phyloP scores from a whole-genome alignment of 2,329 filamentous ascomycete species.

The Scleromitrula shiraiana region DNA sequence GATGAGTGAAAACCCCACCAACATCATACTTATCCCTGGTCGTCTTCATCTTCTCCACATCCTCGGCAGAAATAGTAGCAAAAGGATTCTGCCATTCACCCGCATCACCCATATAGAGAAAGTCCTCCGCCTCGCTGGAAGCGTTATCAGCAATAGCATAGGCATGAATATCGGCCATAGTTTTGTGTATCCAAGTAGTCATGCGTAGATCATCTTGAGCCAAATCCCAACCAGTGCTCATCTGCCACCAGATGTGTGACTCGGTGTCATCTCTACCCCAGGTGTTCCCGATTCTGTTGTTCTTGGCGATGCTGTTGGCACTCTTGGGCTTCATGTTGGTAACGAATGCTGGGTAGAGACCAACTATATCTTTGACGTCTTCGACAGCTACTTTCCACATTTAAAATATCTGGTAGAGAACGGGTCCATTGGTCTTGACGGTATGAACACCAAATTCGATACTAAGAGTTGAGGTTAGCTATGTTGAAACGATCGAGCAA shows the following conservation, averaged over 20 bases:
- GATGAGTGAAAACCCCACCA: constrained; percentile 20
- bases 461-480: not conserved
- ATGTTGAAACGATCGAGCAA: not conserved
- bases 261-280: constrained; percentile 31
- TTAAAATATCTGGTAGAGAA: constrained; percentile 29
- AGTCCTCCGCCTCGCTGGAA: not conserved
- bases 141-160: constrained; percentile 23
- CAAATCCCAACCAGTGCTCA: constrained; percentile 32
- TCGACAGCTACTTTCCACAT: constrained; percentile 31
- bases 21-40: constrained; percentile 25
- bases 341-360: constrained; percentile 33
- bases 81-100: constrained; percentile 21
- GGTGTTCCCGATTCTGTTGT: constrained; percentile 33
- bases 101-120: constrained; percentile 21
- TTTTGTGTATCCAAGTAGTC: constrained; percentile 27
- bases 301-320: constrained; percentile 27
- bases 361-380: constrained; percentile 30
- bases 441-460: constrained; percentile 31
- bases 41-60: constrained; percentile 24
- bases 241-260: constrained; percentile 31
- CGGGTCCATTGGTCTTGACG: constrained; percentile 31
- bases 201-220: constrained; percentile 32
- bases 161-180: constrained; percentile 28
- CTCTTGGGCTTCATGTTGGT: constrained; percentile 27
- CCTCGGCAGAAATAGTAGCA: constrained; percentile 29